Evolutionary conservation across 306 rosid genomes (phyloP).

Genomic region (Quillaja saponaria): DNA sequence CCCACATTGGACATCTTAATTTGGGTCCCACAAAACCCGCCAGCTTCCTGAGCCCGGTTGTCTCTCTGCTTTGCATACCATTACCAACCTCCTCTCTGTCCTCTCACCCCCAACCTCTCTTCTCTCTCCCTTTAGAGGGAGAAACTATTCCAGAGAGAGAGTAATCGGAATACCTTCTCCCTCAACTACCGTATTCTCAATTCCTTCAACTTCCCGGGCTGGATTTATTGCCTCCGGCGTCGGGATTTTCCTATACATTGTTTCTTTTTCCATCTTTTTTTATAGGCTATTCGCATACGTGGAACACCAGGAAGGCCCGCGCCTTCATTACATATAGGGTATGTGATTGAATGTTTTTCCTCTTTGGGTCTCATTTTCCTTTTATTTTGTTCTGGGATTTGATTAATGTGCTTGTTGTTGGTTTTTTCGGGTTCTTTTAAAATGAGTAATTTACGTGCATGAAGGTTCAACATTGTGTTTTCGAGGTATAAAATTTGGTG

Average conservation of each 20-base stretch:
- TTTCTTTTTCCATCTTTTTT: conserved; percentile 3
- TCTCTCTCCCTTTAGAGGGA: not conserved
- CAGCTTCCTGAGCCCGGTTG: not conserved
- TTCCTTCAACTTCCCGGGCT: not conserved
- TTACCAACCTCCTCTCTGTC: too few species aligned
- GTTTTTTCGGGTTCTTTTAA: not conserved
- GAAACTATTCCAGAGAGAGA: not conserved
- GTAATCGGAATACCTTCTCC: conserved; percentile 14
- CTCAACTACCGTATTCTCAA: too few species aligned
- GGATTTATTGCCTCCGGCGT: conserved; percentile 20
- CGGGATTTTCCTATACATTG: conserved; percentile 12
- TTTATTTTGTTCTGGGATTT: not conserved
- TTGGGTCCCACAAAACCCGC: conserved; percentile 30
- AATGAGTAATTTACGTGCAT: not conserved
- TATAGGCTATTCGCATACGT: not conserved
- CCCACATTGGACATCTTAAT: conserved; percentile 1
- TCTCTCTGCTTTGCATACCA: not conserved
- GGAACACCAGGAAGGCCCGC: not conserved
- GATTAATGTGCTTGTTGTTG: not conserved
- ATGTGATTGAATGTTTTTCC: not conserved
- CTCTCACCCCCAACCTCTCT: too few species aligned
- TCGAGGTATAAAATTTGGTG: not conserved
- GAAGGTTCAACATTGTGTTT: not conserved
- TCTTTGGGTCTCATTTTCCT: not conserved
- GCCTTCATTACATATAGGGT: not conserved